These are phyloP conservation scores for Hemileccinum rubropunctum DNA, from an alignment of 768 basidiomycete genomes.

Conservation along the genomic window DNA sequence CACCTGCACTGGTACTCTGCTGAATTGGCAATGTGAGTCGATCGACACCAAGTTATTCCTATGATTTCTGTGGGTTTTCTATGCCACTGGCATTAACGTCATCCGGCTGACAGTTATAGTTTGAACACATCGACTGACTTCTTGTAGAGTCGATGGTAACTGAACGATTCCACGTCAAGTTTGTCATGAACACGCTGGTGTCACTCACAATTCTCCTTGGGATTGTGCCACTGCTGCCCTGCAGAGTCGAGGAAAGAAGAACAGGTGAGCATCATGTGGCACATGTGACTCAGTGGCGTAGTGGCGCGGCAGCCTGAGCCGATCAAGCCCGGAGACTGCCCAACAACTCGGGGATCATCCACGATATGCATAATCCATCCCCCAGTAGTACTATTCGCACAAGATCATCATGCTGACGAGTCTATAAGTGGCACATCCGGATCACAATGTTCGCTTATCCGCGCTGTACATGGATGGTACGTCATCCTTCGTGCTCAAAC, in stretches of 20 bases:
- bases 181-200: not conserved
- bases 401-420: constrained; percentile 4
- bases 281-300: no score
- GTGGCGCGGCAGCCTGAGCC: constrained; percentile 7
- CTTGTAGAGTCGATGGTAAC: not conserved
- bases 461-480: not conserved
- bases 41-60: constrained; percentile 11
- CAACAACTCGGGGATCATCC: constrained; percentile 15
- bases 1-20: constrained; percentile 4
- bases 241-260: constrained; percentile 3
- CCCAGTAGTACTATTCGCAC: not conserved
- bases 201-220: constrained; percentile 10
- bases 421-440: constrained; percentile 1
- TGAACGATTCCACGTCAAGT: not conserved
- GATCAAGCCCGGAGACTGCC: constrained; percentile 12
- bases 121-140: constrained; percentile 2
- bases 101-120: not conserved
- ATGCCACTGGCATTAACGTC: constrained; percentile 6
- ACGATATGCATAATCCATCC: not conserved
- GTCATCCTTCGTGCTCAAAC: constrained; percentile 9
- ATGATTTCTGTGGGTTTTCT: constrained; percentile 3
- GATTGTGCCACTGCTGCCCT: not conserved
- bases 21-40: constrained; percentile 22
- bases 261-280: not conserved
- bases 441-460: not conserved